Evolutionary conservation across 768 basidiomycete species (phyloP), one percentile per base, ranked within the genome.

Genomic region (Auricularia heimuer): DNA sequence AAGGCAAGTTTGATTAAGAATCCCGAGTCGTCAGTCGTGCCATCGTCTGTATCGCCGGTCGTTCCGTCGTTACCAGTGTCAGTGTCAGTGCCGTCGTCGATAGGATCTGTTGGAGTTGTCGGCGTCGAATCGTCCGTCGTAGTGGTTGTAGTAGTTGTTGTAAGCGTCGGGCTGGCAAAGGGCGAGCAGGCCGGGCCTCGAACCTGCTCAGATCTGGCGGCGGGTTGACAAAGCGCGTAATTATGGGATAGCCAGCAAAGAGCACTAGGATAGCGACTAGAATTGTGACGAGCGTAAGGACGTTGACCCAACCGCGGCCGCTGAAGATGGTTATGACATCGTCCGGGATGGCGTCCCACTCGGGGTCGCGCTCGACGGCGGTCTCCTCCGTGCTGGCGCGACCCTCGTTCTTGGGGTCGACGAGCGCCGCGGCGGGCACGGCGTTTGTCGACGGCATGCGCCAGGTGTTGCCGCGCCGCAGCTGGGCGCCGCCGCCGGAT

Each of bases 211-310:
- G 56, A 29, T 60, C 29, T 4, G 56, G 56, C 34, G 56, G 56
- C 29, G 56, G 24, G 68, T 71, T 12, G 36, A 68, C 1, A 67
- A 73, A 74, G 68, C 82, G 83, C 62, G 81, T 77, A 65, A 94
- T 83, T 71, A 97, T 85, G 12, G 96, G 96, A 70, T 91, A 97
- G 42, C 89, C 94, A 24, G 88, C 89, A 69, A 97, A 98, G 16
- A 98, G 82, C n/a, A 82, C 83, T 67, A 97, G 75, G 61, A 97
- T 78, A 34, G 84, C 87, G 7, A 80, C 68, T 42, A 89, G 76
- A 66, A 98, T 80, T 64, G 91, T 63, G 69, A 92, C 67, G 29
- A 98, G 82, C 35, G 87, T 88, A 14, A 81, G 78, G n/a, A 82
- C 81, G 72, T 98, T 98, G 45, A 82, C 76, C 85, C 92, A 89